These are phyloP conservation scores for Pyrrhoderma noxium DNA, from an alignment of 1,284 basidiomycete species.

Conservation along the genomic window DNA sequence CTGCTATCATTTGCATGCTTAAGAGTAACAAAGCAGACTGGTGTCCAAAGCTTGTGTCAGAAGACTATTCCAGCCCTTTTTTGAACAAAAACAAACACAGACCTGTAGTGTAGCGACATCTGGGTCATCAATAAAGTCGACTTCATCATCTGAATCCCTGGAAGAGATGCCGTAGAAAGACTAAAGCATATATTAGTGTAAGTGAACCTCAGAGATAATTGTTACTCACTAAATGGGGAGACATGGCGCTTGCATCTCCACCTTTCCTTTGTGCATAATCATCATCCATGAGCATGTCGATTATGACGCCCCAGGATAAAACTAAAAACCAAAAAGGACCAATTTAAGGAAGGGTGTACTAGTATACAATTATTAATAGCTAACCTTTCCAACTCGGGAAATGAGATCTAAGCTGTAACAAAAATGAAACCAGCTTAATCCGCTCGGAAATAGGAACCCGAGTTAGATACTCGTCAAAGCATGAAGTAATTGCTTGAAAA, in stretches of 20 bases:
- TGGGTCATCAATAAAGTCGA: slow-evolving; percentile 30
- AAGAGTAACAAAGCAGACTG: slow-evolving; percentile 52
- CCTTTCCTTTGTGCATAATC: slow-evolving; percentile 37
- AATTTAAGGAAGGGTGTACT: too few relatives aligned
- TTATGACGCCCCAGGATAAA: slow-evolving; percentile 52
- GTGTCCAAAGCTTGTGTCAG: slow-evolving; percentile 1
- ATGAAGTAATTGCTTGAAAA: slow-evolving; percentile 51
- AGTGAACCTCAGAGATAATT: neutral
- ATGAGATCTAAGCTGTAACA: slow-evolving; percentile 55
- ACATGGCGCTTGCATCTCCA: slow-evolving; percentile 33
- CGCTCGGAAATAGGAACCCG: slow-evolving; percentile 52
- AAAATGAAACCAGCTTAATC: slow-evolving; percentile 48
- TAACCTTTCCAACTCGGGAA: slow-evolving; percentile 61
- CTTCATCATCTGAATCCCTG: slow-evolving; percentile 12
- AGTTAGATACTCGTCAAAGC: slow-evolving; percentile 54
- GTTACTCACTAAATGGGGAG: slow-evolving; percentile 37
- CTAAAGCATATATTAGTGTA: slow-evolving; percentile 23
- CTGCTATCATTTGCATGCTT: slow-evolving; percentile 55
- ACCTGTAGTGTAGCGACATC: slow-evolving; percentile 44
- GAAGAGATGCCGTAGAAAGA: slow-evolving; percentile 42
- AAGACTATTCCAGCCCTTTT: neutral
- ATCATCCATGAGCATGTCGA: slow-evolving; percentile 51
- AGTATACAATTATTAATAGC: neutral
- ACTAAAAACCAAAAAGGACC: too few relatives aligned
- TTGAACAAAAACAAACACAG: slow-evolving; percentile 19